Percentiles rank a stretch among this genome's conserved stretches.
These are phyloP conservation scores for Kuraishia hungarica DNA, from an alignment of 805 yeast species.

Conservation along the genomic window DNA sequence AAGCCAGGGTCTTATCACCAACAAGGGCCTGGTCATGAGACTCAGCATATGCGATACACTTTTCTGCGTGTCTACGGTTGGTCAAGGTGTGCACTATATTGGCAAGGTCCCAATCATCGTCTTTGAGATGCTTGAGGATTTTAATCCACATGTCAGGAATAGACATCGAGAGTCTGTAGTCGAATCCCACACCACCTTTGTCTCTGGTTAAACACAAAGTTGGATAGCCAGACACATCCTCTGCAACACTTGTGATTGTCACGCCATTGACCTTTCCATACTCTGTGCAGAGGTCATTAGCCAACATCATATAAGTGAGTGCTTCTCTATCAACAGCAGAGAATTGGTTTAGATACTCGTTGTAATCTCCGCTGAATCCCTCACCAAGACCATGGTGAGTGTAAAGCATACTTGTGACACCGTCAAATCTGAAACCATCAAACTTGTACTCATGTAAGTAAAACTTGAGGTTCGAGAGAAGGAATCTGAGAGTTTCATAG, in stretches of 20 bases:
- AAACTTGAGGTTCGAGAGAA: slow-evolving; percentile 76
- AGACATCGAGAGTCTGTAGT: slow-evolving; percentile 93
- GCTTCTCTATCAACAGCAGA: slow-evolving; percentile 83
- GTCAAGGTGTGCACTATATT: slow-evolving; percentile 73
- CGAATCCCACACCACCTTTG: slow-evolving; percentile 88
- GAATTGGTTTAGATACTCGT: slow-evolving; percentile 76
- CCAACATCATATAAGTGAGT: slow-evolving; percentile 77
- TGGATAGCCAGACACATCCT: slow-evolving; percentile 97
- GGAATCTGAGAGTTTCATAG: slow-evolving; percentile 83
- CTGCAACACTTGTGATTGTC: slow-evolving; percentile 70
- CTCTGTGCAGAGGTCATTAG: slow-evolving; percentile 67
- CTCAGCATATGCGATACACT: slow-evolving; percentile 87
- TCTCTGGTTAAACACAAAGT: slow-evolving; percentile 71
- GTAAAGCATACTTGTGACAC: slow-evolving; percentile 91
- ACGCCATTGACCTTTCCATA: slow-evolving; percentile 30
- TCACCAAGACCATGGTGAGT: slow-evolving; percentile 86
- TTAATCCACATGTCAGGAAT: slow-evolving; percentile 99
- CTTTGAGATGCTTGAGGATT: slow-evolving; percentile 69
- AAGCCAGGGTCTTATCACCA: slow-evolving; percentile 93
- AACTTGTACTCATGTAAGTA: slow-evolving; percentile 77
- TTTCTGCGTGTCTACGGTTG: slow-evolving; percentile 82
- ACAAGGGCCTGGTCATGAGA: slow-evolving; percentile 97
- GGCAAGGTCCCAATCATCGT: slow-evolving; percentile 90
- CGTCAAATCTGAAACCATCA: slow-evolving; percentile 96
- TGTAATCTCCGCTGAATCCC: slow-evolving; percentile 86